Evolutionary conservation across 306 rosid genomes (phyloP).

Genomic region (Lathyrus tuberosus): DNA sequence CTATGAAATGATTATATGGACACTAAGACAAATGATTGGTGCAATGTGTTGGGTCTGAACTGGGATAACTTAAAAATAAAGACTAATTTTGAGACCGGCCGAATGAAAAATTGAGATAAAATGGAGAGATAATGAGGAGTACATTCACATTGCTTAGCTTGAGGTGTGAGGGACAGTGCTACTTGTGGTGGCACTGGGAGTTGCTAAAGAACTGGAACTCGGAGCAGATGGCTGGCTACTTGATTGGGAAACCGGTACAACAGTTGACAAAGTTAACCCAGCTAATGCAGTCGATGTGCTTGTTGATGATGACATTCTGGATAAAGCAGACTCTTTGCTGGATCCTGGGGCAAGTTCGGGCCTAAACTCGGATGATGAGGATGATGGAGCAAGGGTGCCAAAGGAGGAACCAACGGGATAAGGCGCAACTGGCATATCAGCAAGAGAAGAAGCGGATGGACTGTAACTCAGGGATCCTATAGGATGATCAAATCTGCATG

Average conservation of each 20-base stretch:
- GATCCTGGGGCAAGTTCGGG: conserved; percentile 72
- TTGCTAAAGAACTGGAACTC: conserved; percentile 58
- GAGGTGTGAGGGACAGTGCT: conserved; percentile 62
- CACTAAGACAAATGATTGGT: conserved; percentile 62
- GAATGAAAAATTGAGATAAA: conserved; percentile 61
- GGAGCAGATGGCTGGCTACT: conserved; percentile 65
- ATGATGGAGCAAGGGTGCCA: conserved; percentile 85
- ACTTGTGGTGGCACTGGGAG: conserved; percentile 54
- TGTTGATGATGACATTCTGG: conserved; percentile 79
- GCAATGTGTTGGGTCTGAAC: conserved; percentile 68
- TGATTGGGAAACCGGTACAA: conserved; percentile 56
- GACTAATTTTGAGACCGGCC: conserved; percentile 67
- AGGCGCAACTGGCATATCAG: conserved; percentile 94
- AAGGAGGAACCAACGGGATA: conserved; percentile 91
- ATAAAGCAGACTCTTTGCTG: conserved; percentile 69
- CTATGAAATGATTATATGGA: conserved; percentile 73
- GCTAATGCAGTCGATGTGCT: conserved; percentile 79
- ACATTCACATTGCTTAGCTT: conserved; percentile 71
- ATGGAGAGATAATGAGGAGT: conserved; percentile 62
- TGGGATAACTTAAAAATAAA: conserved; percentile 63
- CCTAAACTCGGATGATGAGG: conserved; percentile 87
- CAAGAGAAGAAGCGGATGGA: conserved; percentile 89
- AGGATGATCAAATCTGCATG: conserved; percentile 95
- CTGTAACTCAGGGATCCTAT: conserved; percentile 85
- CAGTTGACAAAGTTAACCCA: conserved; percentile 70